Evolutionary conservation across 2,329 filamentous ascomycete genomes (phyloP).

Genomic region (Claviceps digitariae): DNA sequence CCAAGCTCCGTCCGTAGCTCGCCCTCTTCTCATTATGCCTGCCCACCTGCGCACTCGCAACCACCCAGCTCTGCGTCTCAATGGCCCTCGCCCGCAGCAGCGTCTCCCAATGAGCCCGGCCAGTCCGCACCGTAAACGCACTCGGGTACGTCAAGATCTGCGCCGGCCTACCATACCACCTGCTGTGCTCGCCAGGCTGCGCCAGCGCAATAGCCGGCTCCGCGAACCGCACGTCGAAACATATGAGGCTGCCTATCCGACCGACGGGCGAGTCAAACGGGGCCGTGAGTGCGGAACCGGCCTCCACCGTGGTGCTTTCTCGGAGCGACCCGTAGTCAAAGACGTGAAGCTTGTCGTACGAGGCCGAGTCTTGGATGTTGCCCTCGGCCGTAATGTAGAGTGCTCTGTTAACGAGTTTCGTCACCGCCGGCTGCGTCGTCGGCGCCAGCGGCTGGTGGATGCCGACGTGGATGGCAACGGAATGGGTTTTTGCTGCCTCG

Average conservation of each 20-base stretch:
- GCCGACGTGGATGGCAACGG: slow-evolving; percentile 72
- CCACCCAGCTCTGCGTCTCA: slow-evolving; percentile 75
- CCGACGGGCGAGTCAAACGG: slow-evolving; percentile 67
- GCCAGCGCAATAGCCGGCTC: slow-evolving; percentile 58
- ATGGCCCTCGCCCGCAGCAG: slow-evolving; percentile 71
- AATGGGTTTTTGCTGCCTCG: slow-evolving; percentile 47
- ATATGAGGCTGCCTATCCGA: slow-evolving; percentile 67
- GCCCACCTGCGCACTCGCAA: slow-evolving; percentile 73
- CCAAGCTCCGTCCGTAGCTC: slow-evolving; percentile 77
- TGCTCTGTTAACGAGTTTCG: slow-evolving; percentile 35
- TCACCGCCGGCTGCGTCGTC: neutral
- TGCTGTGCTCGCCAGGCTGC: slow-evolving; percentile 16
- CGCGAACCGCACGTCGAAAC: slow-evolving; percentile 81
- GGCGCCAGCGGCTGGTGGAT: slow-evolving; percentile 55
- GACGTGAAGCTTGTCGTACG: slow-evolving; percentile 81
- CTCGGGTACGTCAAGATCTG: slow-evolving; percentile 77
- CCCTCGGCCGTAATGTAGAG: slow-evolving; percentile 37
- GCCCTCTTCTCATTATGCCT: slow-evolving; percentile 58
- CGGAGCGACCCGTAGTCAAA: slow-evolving; percentile 54
- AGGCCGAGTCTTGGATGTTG: slow-evolving; percentile 23
- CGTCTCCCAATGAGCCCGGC: slow-evolving; percentile 72
- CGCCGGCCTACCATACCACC: slow-evolving; percentile 30
- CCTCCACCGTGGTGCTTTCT: slow-evolving; percentile 49
- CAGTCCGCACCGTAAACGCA: slow-evolving; percentile 80
- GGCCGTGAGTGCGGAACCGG: slow-evolving; percentile 46